Evolutionary conservation across 78 protist species (phyloP).

Genomic region (Dictyostelium intermedium): DNA sequence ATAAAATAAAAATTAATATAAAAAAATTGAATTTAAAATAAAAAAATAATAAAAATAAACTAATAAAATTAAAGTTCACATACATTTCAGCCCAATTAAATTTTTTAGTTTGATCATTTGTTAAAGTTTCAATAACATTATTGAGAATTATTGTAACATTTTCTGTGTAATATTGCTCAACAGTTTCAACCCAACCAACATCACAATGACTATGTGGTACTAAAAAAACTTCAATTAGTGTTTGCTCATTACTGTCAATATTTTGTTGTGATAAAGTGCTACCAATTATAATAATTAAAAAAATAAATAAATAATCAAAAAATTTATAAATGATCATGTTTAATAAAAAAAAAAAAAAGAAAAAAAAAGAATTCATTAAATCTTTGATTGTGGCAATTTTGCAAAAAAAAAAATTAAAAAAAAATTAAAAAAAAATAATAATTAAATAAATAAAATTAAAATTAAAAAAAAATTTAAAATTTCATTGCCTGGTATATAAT

Average conservation of each 20-base stretch:
- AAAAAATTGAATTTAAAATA: background rate
- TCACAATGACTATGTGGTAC: conserved; percentile 4
- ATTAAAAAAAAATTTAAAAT: no score
- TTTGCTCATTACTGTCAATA: background rate
- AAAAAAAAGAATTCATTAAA: no score
- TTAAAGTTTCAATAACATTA: background rate
- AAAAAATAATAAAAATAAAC: background rate
- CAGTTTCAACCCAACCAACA: conserved; percentile 64
- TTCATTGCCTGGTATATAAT: no score
- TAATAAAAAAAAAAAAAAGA: no score
- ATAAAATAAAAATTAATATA: background rate
- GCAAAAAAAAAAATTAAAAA: background rate
- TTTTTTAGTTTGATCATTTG: conserved; percentile 22
- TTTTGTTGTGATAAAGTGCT: background rate
- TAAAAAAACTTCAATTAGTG: background rate
- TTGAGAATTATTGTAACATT: conserved; percentile 15
- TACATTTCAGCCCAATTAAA: conserved; percentile 73
- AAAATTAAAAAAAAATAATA: background rate
- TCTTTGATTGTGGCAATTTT: no score
- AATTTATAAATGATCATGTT: no score
- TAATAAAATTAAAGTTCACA: background rate
- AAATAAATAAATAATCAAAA: no score
- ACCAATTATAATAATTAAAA: no score
- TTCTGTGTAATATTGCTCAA: conserved; percentile 10
- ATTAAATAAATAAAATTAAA: no score